Conservation (phyloP, 2,329 filamentous ascomycete species). For the Talaromyces sp. region DNA sequence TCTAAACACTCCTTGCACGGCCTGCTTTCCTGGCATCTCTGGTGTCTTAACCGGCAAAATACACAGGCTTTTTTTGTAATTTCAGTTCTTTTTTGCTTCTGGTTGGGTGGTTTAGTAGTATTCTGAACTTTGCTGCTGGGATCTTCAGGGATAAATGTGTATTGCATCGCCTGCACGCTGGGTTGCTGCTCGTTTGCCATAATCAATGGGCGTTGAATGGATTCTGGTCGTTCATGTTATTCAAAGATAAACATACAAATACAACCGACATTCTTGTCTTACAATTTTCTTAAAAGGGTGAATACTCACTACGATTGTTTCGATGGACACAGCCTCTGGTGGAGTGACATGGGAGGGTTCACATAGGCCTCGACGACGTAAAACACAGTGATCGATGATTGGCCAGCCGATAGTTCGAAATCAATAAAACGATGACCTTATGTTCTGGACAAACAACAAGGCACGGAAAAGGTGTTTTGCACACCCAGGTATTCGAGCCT, state of each 20-base stretch:
- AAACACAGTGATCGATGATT: not conserved
- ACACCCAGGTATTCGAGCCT: not conserved
- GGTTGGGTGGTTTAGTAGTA: not conserved
- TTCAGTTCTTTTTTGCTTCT: no score
- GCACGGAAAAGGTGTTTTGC: not conserved
- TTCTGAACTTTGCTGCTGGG: not conserved
- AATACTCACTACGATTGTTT: not conserved
- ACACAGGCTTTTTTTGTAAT: no score
- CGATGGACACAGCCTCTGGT: not conserved
- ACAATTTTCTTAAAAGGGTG: no score
- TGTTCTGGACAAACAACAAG: not conserved
- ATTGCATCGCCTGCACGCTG: not conserved
- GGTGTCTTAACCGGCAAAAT: constrained; percentile 24
- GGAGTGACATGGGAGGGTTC: not conserved
- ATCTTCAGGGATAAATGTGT: not conserved
- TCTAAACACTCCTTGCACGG: constrained; percentile 18
- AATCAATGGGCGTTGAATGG: not conserved
- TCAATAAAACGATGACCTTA: not conserved
- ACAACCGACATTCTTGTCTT: no score
- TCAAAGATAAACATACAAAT: no score
- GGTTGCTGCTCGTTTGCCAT: not conserved
- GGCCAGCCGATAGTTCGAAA: not conserved
- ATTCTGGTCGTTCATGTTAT: not conserved
- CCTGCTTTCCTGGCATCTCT: constrained; percentile 16
- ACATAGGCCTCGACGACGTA: not conserved